Evolutionary conservation across 2,329 filamentous ascomycete species (phyloP), one percentile per base, ranked within the genome.

Genomic region (Aspergillus fijiensis): DNA sequence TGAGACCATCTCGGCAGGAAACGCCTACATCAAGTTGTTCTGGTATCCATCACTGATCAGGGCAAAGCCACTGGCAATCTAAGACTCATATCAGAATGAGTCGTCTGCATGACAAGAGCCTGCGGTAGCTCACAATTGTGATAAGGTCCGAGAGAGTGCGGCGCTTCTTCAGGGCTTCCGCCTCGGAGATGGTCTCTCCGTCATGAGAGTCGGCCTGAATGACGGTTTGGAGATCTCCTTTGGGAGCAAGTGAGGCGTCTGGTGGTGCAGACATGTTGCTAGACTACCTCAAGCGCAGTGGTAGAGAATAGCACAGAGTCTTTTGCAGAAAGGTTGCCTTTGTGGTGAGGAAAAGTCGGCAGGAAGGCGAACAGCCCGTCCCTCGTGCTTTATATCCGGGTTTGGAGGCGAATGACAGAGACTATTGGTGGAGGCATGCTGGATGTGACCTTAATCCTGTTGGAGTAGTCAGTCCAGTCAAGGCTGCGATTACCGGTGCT

Each of bases 41-140:
- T 55, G 53, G n/a, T 55, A 55, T 19, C 53, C 53, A 55, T 55
- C 53, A n/a, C 53, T 55, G 27, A 55, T 55, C 9, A 55, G n/a
- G 29, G 53, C 53, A 23, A 55, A 55, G 16, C 53, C 53, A 35
- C 53, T 55, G 10, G 53, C 53, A 5, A 55, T n/a, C 53, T 55
- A n/a, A 14, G n/a, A 10, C 10, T 10, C 5, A 19, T 7, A 9
- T 45, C 16, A 45, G n/a, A 1, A 16, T 45, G 14, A 6, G 3
- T 4, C 3, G n/a, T 45, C 14, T 7, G 14, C 5, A 16, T 6
- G 14, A 19, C 39, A 16, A 45, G 39, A 16, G 7, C 10, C 6
- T 19, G 14, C 16, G 2, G n/a, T 1, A 9, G 19, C 39, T 45
- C 16, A 45, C 39, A 19, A 45, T 45, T n/a, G 39, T 45, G 39